These are phyloP conservation scores for Phytophthora melonis DNA, from an alignment of 352 stramenopile genomes.

Conservation along the genomic window DNA sequence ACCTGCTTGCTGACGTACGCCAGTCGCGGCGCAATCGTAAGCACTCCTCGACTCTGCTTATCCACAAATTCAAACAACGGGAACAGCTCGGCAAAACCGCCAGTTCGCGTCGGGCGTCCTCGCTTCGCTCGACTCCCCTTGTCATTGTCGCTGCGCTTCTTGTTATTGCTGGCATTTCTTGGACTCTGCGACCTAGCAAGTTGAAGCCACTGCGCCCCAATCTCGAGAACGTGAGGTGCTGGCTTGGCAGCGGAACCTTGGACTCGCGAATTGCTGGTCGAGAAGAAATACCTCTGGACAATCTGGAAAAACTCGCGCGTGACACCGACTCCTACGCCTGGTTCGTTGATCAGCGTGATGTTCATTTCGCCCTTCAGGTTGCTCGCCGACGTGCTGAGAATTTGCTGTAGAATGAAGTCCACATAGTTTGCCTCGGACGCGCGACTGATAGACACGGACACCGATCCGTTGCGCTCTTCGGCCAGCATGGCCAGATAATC, in stretches of 20 bases:
- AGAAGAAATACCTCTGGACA: conserved; percentile 70
- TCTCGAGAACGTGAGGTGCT: conserved; percentile 57
- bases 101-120: conserved; percentile 5
- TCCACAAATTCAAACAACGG: conserved; percentile 66
- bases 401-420: conserved; percentile 78
- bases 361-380: conserved; percentile 73
- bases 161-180: conserved; percentile 14
- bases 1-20: conserved; percentile 43
- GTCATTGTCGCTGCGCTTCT: conserved; percentile 13
- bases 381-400: conserved; percentile 54
- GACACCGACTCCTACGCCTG: conserved; percentile 68
- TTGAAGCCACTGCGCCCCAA: conserved; percentile 71
- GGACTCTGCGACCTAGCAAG: conserved; percentile 51
- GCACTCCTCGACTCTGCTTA: conserved; percentile 35
- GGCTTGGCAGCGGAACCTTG: conserved; percentile 5
- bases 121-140: conserved; percentile 12
- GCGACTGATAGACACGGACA: conserved; percentile 69
- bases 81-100: conserved; percentile 48
- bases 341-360: conserved; percentile 75
- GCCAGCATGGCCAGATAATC: conserved; percentile 73
- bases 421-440: conserved; percentile 68
- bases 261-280: conserved; percentile 14
- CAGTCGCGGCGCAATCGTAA: conserved; percentile 47
- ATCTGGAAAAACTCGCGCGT: conserved; percentile 83
- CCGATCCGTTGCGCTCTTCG: conserved; percentile 61